Evolutionary conservation across 2,329 filamentous ascomycete species (phyloP).

Genomic region (Blastomyces silverae): DNA sequence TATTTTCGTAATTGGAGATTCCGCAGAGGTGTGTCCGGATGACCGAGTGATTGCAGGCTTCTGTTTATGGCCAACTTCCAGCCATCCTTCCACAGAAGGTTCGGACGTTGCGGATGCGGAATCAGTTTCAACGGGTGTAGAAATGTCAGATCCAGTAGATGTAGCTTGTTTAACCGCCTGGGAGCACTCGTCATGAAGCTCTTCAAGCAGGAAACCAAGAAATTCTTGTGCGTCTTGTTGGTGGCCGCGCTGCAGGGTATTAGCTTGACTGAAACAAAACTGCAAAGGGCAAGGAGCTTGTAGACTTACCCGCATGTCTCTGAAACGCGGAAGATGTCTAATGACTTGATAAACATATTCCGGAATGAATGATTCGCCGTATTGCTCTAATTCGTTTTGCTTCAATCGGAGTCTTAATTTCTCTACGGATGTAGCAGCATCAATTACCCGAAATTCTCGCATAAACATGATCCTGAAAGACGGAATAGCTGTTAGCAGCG

Average conservation of each 20-base stretch:
- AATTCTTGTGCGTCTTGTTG: slow-evolving; percentile 99
- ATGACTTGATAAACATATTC: slow-evolving; percentile 96
- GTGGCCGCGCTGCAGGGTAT: slow-evolving; percentile 63
- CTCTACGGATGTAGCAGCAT: slow-evolving; percentile 67
- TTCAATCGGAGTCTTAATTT: slow-evolving; percentile 68
- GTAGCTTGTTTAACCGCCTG: slow-evolving; percentile 59
- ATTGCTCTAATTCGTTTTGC: slow-evolving; percentile 76
- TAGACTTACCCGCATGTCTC: slow-evolving; percentile 73
- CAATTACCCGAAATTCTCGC: slow-evolving; percentile 81
- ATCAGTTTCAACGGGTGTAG: slow-evolving; percentile 42
- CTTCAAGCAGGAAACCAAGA: slow-evolving; percentile 83
- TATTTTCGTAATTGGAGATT: slow-evolving; percentile 85
- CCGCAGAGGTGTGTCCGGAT: slow-evolving; percentile 63
- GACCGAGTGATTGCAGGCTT: slow-evolving; percentile 78
- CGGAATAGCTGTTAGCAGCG: neutral
- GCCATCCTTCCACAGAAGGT: slow-evolving; percentile 63
- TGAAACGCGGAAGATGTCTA: slow-evolving; percentile 75
- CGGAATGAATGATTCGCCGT: slow-evolving; percentile 83
- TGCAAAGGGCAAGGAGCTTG: neutral
- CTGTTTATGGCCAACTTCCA: slow-evolving; percentile 90
- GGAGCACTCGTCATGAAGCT: slow-evolving; percentile 86
- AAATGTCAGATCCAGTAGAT: slow-evolving; percentile 39
- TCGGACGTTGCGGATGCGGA: slow-evolving; percentile 29
- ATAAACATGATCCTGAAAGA: slow-evolving; percentile 79
- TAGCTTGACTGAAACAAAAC: slow-evolving; percentile 18